phyloP scores from a whole-genome alignment of 1,139 yeast genomes.

The Suhomyces bolitotheri region DNA sequence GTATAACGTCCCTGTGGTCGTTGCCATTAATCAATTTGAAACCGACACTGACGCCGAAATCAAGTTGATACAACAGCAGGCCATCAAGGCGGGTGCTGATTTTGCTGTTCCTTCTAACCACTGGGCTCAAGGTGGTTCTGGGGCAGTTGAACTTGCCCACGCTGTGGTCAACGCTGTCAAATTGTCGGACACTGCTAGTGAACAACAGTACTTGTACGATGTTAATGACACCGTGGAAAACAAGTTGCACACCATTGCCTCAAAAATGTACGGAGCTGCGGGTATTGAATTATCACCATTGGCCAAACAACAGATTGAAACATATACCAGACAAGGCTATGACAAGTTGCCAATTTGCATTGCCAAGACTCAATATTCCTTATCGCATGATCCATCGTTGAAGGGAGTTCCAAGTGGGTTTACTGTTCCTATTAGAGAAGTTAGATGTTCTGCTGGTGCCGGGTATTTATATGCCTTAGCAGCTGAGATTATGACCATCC shows the following conservation, averaged over 20 bases:
- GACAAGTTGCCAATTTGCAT: slow-evolving; percentile 92
- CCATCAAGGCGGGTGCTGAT: slow-evolving; percentile 70
- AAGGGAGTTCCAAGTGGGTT: slow-evolving; percentile 96
- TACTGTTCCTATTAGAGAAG: slow-evolving; percentile 91
- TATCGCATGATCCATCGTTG: slow-evolving; percentile 89
- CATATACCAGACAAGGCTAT: slow-evolving; percentile 87
- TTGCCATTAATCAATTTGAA: slow-evolving; percentile 74
- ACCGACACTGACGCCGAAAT: slow-evolving; percentile 71
- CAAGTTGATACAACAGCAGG: slow-evolving; percentile 60
- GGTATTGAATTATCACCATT: slow-evolving; percentile 83
- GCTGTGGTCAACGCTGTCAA: slow-evolving; percentile 65
- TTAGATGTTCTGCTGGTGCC: slow-evolving; percentile 93
- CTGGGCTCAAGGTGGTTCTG: slow-evolving; percentile 81
- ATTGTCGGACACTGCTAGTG: slow-evolving; percentile 27
- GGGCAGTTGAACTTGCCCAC: slow-evolving; percentile 67
- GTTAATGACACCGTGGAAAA: slow-evolving; percentile 62
- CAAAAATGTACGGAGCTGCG: slow-evolving; percentile 84
- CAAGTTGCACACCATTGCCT: slow-evolving; percentile 63
- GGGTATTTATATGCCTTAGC: slow-evolving; percentile 96
- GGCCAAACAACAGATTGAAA: slow-evolving; percentile 80
- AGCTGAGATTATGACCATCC: slow-evolving; percentile 96
- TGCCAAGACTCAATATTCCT: slow-evolving; percentile 96
- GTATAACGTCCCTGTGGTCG: slow-evolving; percentile 76
- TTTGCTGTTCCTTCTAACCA: slow-evolving; percentile 76
- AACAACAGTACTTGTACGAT: slow-evolving; percentile 61